phyloP scores from a whole-genome alignment of 169 alveolate genomes.

The Besnoitia besnoiti region DNA sequence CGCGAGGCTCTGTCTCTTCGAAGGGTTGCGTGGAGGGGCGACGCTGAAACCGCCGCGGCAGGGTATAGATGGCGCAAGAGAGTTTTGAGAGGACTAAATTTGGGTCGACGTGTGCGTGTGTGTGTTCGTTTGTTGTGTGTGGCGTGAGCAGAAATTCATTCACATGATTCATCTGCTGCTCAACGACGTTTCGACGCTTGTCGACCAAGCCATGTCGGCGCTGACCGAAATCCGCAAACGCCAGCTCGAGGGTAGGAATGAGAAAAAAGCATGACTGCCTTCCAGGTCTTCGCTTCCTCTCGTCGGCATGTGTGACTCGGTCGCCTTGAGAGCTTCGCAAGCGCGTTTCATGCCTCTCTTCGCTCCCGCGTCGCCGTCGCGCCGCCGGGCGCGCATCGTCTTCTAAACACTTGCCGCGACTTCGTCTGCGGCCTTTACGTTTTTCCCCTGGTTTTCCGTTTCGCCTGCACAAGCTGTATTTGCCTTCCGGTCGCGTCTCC shows the following conservation, averaged over 20 bases:
- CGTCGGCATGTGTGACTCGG: not conserved
- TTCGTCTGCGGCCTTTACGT: not conserved
- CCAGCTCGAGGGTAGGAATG: slow-evolving; percentile 71
- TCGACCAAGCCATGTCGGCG: slow-evolving; percentile 88
- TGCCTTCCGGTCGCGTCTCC: not conserved
- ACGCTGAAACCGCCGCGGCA: too few species aligned
- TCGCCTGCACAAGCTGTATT: not conserved
- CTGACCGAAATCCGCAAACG: slow-evolving; percentile 86
- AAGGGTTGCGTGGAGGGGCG: too few species aligned
- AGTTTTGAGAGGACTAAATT: too few species aligned
- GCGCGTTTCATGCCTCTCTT: not conserved
- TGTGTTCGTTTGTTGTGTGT: slow-evolving; percentile 72
- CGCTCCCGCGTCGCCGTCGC: not conserved
- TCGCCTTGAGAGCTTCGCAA: not conserved
- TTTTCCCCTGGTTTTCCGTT: not conserved
- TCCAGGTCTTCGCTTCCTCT: not conserved
- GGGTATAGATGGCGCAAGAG: too few species aligned
- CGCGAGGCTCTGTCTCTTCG: too few species aligned
- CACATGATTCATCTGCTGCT: slow-evolving; percentile 87
- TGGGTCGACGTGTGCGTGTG: slow-evolving; percentile 73
- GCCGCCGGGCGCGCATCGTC: too few species aligned
- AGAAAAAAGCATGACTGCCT: too few species aligned
- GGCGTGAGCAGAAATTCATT: slow-evolving; percentile 81
- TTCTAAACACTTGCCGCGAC: not conserved
- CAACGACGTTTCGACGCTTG: slow-evolving; percentile 83